Conservation (phyloP, 345 rosid species). For the Eucalyptus erythrocorys region DNA sequence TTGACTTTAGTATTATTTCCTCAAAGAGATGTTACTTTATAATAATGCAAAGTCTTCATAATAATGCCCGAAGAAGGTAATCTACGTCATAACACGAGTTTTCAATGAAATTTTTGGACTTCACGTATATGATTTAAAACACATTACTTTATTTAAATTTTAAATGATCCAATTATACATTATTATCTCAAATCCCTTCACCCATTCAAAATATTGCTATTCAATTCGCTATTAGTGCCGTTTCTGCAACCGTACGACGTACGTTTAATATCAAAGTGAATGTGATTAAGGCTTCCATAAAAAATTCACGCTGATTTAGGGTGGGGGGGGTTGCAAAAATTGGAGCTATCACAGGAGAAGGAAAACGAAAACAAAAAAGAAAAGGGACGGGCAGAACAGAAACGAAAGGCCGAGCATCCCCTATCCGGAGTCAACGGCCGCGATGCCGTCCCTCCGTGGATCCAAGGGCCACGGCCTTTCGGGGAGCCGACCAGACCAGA, state of each 20-base stretch:
- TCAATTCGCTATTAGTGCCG: fast-evolving
- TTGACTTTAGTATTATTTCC: too few species aligned
- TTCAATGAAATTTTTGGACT: too few species aligned
- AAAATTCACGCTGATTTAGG: not conserved
- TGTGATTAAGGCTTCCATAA: too few species aligned
- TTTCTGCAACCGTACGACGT: not conserved
- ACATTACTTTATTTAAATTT: too few species aligned
- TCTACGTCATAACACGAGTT: fast-evolving
- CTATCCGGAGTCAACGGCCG: not conserved
- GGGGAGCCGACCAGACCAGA: not conserved
- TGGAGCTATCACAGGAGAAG: not conserved
- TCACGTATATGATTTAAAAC: too few species aligned
- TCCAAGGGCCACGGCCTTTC: not conserved
- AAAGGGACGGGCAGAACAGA: not conserved
- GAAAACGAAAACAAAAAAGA: not conserved
- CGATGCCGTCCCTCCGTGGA: not conserved
- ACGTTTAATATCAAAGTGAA: too few species aligned
- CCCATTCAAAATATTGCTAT: too few species aligned
- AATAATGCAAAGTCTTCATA: fast-evolving
- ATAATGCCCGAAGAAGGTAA: not conserved
- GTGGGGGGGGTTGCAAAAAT: too few species aligned
- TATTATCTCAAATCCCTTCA: too few species aligned
- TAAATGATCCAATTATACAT: fast-evolving
- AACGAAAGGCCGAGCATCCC: not conserved
- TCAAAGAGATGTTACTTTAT: too few species aligned